These are phyloP conservation scores for Clathrus columnatus DNA, from an alignment of 768 basidiomycete genomes.

Conservation along the genomic window DNA sequence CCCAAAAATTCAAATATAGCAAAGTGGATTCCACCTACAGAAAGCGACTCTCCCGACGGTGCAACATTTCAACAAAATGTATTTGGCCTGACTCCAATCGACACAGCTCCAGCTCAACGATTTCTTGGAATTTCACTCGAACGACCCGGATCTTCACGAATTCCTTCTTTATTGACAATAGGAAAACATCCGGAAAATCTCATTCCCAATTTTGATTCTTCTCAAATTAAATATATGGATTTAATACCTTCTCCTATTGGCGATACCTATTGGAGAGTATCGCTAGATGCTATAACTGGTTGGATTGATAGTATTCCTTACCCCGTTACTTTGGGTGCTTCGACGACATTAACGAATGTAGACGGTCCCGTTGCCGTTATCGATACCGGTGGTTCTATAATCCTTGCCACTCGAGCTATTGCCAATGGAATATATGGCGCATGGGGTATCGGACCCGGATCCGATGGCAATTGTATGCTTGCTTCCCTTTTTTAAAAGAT, in stretches of 20 bases:
- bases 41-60: conserved; percentile 48
- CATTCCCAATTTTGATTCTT: conserved; percentile 37
- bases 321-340: conserved; percentile 33
- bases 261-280: conserved; percentile 58
- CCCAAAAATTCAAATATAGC: conserved; percentile 66
- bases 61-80: conserved; percentile 62
- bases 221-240: conserved; percentile 38
- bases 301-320: conserved; percentile 39
- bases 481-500: conserved; percentile 10
- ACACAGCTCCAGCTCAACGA: conserved; percentile 44
- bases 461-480: conserved; percentile 56
- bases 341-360: conserved; percentile 18
- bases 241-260: conserved; percentile 28
- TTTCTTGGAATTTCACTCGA: conserved; percentile 63
- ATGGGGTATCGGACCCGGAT: conserved; percentile 47
- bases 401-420: conserved; percentile 49
- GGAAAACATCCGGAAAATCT: conserved; percentile 47
- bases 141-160: conserved; percentile 50
- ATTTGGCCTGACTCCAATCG: conserved; percentile 52
- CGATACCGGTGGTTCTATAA: conserved; percentile 62
- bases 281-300: conserved; percentile 49
- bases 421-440: conserved; percentile 77
- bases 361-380: conserved; percentile 56
- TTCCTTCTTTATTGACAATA: conserved; percentile 58
- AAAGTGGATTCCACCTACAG: conserved; percentile 36